Evolutionary conservation across 495 filamentous ascomycete genomes (phyloP).

Genomic region (Chaetomium tenue): DNA sequence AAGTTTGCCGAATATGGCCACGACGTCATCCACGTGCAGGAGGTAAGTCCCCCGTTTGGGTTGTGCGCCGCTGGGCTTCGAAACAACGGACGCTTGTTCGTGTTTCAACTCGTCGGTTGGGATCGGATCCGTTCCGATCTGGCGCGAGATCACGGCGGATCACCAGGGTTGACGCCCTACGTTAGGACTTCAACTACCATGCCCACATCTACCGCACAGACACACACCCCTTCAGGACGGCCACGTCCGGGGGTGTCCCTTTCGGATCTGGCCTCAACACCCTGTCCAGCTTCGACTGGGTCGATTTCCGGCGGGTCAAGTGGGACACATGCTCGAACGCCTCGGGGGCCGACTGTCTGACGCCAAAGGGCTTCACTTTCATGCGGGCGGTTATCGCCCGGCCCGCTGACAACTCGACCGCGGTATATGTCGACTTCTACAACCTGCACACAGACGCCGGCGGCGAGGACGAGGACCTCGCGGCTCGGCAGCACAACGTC

Average conservation of each 20-base stretch:
- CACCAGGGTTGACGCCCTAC: background rate
- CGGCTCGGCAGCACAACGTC: conserved; percentile 54
- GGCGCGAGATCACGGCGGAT: background rate
- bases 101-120: background rate
- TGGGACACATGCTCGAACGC: conserved; percentile 58
- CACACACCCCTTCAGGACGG: conserved; percentile 56
- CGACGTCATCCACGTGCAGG: conserved; percentile 61
- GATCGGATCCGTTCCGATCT: background rate
- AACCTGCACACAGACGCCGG: conserved; percentile 65
- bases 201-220: conserved; percentile 56
- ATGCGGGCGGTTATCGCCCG: conserved; percentile 46
- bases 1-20: conserved; percentile 52
- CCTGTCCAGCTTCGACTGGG: conserved; percentile 54
- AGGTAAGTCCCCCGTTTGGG: conserved; percentile 38
- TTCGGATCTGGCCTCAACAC: conserved; percentile 63
- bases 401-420: conserved; percentile 23
- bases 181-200: conserved; percentile 63
- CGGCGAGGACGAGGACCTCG: conserved; percentile 46
- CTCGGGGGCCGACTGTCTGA: conserved; percentile 57
- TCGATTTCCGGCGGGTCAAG: conserved; percentile 54
- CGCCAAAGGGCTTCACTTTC: conserved; percentile 64
- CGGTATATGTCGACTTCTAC: conserved; percentile 56
- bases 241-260: conserved; percentile 59
- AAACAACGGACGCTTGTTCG: background rate
- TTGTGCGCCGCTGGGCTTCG: background rate